Evolutionary conservation across 805 yeast genomes (phyloP).

Genomic region (Pichia exigua): DNA sequence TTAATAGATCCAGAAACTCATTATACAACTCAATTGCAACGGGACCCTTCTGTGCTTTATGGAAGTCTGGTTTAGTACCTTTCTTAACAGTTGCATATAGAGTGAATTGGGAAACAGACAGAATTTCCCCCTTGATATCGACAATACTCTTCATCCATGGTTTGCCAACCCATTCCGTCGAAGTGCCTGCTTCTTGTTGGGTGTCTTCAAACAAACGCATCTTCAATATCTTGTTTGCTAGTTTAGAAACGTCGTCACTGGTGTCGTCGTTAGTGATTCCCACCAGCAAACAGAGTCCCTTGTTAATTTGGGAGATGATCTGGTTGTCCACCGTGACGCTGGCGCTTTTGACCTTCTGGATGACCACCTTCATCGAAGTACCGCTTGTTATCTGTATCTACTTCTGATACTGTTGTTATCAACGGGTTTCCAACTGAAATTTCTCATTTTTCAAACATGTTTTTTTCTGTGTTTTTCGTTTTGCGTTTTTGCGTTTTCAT

Average conservation of each 20-base stretch:
- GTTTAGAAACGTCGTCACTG: conserved; percentile 56
- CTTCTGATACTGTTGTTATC: background rate
- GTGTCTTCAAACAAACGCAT: conserved; percentile 67
- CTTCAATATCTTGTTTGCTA: conserved; percentile 58
- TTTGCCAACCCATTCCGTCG: conserved; percentile 48
- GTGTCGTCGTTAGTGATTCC: conserved; percentile 81
- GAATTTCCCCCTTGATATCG: conserved; percentile 62
- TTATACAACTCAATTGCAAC: conserved; percentile 44
- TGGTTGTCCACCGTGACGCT: conserved; percentile 75
- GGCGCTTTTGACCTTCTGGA: conserved; percentile 84
- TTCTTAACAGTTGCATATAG: conserved; percentile 77
- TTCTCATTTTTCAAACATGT: background rate
- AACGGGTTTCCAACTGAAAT: background rate
- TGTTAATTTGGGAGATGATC: conserved; percentile 64
- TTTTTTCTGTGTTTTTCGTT: background rate
- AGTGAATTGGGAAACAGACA: conserved; percentile 91
- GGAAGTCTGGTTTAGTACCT: conserved; percentile 94
- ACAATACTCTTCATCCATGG: conserved; percentile 71
- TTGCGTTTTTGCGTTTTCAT: too few species aligned
- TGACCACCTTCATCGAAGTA: conserved; percentile 92
- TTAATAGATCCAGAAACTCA: conserved; percentile 40
- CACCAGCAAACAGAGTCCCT: conserved; percentile 73
- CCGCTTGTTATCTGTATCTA: too few species aligned
- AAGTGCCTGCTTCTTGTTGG: conserved; percentile 28
- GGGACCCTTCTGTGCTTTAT: conserved; percentile 78